Conservation (phyloP, 2,329 filamentous ascomycete species). For the Sclerotiophoma versabilis region DNA sequence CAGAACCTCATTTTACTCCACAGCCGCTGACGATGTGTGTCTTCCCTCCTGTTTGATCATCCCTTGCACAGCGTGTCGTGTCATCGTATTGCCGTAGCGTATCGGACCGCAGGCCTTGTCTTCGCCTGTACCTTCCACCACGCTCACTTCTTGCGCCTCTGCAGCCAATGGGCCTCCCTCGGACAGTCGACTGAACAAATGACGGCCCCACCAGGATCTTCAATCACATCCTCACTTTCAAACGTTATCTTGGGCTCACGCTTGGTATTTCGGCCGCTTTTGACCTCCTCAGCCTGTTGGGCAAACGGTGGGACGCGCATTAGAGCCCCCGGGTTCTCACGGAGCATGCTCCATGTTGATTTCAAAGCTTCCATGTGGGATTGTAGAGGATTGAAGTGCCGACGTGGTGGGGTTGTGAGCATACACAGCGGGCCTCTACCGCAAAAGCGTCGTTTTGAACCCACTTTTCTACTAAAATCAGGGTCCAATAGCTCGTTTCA, state of each 20-base stretch:
- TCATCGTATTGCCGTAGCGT: conserved; percentile 1
- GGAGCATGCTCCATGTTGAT: background rate
- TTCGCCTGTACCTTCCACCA: conserved; percentile 1
- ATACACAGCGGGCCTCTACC: conserved; percentile 9
- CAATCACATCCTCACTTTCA: conserved; percentile 4
- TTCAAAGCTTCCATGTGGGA: background rate
- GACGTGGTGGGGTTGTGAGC: conserved; percentile 6
- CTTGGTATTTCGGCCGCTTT: background rate
- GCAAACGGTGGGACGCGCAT: background rate
- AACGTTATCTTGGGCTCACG: background rate
- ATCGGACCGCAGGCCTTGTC: conserved; percentile 5
- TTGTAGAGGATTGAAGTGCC: background rate
- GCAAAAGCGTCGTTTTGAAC: conserved; percentile 4
- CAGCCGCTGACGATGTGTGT: conserved; percentile 2
- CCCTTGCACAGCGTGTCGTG: conserved; percentile 15
- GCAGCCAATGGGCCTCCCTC: conserved; percentile 1
- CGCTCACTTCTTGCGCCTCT: background rate
- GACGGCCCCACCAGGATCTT: conserved; percentile 12
- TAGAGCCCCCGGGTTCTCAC: background rate
- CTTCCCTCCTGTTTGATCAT: conserved; percentile 25
- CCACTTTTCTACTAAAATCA: conserved; percentile 1
- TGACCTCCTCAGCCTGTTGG: background rate
- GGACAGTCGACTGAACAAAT: background rate
- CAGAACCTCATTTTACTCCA: background rate
- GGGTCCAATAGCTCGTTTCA: conserved; percentile 20